Evolutionary conservation across 2,329 filamentous ascomycete species (phyloP), one percentile per base, ranked within the genome.

Genomic region (Aspergillus brasiliensis): DNA sequence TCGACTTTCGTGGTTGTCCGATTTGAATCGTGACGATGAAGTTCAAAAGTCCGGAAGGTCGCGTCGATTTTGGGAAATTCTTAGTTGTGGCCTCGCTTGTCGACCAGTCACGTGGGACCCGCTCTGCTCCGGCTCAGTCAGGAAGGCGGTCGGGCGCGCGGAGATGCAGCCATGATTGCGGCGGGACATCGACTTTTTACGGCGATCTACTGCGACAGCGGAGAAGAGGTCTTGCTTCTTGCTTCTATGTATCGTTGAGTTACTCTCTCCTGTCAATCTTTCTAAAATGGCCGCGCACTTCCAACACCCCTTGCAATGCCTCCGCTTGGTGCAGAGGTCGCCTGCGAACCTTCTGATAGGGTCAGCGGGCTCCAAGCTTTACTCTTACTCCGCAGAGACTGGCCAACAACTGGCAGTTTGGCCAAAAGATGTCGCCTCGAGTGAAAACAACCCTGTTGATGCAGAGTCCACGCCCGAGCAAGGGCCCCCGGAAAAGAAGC

Each of bases 321-420:
- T 91, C 49, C 79, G 78, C 56, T 73, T 72, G 58, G 69, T 79
- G 58, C 69, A 68, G 57, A 68, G 68, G 46, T 64, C 64, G 38
- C 46, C 61, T 15, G 49, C 58, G 23, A 65, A 61, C n/a, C 63
- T 90, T 19, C 75, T 97, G 17, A 83, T 96, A 67, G 90, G 89
- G 38, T 90, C 91, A 25, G 87, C 88, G 62, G 91, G 91, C 13
- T 84, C 88, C 51, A 85, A 83, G 67, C 85, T 97, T 56, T 84
- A 91, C 69, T 85, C 86, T 2, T 89, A 91, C 73, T 82, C 81
- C 69, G 77, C 88, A 6, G 70, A 78, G n/a, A 81, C 85, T 62
- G 85, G 87, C 31, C 75, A 79, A 51, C 79, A 86, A 54, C 73
- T 91, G 17, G 86, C 84, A 46, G 80, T 82, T 69, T 92, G 90